phyloP scores from a whole-genome alignment of 2,329 filamentous ascomycete genomes.

The Epichloe bromicola region DNA sequence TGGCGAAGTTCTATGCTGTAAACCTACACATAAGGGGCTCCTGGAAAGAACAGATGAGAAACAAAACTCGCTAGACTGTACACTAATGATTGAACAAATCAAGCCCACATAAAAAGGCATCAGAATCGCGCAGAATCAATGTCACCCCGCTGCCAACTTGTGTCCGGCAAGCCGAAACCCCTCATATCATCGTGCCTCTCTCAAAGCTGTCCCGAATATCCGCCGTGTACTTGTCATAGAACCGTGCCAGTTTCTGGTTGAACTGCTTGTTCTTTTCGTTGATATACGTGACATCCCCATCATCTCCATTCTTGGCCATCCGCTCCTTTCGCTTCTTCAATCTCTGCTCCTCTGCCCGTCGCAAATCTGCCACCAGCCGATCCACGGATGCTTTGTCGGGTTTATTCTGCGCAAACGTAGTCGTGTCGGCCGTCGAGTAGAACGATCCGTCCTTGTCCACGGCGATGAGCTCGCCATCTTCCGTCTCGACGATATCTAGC shows the following conservation, averaged over 20 bases:
- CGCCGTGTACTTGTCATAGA: constrained; percentile 97
- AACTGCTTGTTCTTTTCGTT: constrained; percentile 99
- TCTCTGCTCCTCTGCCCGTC: constrained; percentile 75
- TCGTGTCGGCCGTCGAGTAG: constrained; percentile 77
- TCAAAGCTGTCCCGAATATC: constrained; percentile 98
- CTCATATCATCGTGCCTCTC: constrained; percentile 82
- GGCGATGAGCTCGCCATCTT: constrained; percentile 84
- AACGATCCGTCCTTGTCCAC: constrained; percentile 85
- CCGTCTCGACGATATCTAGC: constrained; percentile 89
- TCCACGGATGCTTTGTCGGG: constrained; percentile 82
- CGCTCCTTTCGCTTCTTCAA: constrained; percentile 78
- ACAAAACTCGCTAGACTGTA: constrained; percentile 20
- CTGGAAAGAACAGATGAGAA: constrained; percentile 1
- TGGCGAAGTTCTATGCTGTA: constrained; percentile 90
- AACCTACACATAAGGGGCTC: constrained; percentile 11
- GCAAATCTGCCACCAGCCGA: constrained; percentile 70
- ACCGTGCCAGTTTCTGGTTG: constrained; percentile 89
- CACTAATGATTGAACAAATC: constrained; percentile 4
- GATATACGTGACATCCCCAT: constrained; percentile 93
- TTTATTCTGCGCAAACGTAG: constrained; percentile 70
- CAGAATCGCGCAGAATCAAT: background rate
- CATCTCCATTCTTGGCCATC: constrained; percentile 65
- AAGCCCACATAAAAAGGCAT: background rate
- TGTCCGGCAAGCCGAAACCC: background rate
- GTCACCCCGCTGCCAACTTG: no score